Evolutionary conservation across 1,284 basidiomycete species (phyloP).

Genomic region (Ganoderma resinaceum): DNA sequence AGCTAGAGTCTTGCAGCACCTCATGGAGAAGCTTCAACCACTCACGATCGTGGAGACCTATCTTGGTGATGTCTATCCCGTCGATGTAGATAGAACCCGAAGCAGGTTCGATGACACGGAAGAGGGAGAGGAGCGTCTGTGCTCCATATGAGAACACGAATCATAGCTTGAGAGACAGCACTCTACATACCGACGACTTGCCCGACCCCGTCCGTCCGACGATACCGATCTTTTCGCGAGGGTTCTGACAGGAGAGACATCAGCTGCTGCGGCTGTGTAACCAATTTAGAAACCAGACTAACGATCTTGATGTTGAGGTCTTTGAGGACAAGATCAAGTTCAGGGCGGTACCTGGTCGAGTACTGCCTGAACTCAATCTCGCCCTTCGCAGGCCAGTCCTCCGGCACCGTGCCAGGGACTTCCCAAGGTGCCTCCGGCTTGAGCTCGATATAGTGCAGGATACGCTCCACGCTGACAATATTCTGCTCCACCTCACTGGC

Average conservation of each 20-base stretch:
- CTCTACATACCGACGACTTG: constrained; percentile 76
- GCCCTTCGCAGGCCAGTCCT: constrained; percentile 81
- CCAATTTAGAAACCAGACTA: constrained; percentile 29
- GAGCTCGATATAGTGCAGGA: constrained; percentile 80
- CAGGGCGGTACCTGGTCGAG: constrained; percentile 85
- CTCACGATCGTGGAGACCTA: constrained; percentile 83
- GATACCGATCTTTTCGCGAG: constrained; percentile 86
- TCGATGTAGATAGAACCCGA: constrained; percentile 86
- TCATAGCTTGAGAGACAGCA: constrained; percentile 29
- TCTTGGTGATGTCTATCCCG: constrained; percentile 81
- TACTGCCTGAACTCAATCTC: constrained; percentile 84
- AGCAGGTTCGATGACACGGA: constrained; percentile 85
- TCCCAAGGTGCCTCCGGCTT: constrained; percentile 80
- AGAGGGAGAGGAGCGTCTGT: constrained; percentile 69
- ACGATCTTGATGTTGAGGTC: constrained; percentile 76
- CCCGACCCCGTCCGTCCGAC: constrained; percentile 94
- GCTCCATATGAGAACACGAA: constrained; percentile 2
- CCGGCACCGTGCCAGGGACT: constrained; percentile 68
- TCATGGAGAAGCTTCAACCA: constrained; percentile 21
- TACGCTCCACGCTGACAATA: constrained; percentile 88
- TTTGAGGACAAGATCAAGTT: constrained; percentile 80
- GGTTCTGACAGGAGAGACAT: constrained; percentile 53
- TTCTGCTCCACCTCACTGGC: constrained; percentile 95
- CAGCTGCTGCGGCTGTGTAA: background rate
- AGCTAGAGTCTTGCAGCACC: background rate